Percentiles rank a stretch among this genome's conserved stretches.
Evolutionary conservation across 176 grass and related monocot species (phyloP).

Genomic region (Avena sativa): DNA sequence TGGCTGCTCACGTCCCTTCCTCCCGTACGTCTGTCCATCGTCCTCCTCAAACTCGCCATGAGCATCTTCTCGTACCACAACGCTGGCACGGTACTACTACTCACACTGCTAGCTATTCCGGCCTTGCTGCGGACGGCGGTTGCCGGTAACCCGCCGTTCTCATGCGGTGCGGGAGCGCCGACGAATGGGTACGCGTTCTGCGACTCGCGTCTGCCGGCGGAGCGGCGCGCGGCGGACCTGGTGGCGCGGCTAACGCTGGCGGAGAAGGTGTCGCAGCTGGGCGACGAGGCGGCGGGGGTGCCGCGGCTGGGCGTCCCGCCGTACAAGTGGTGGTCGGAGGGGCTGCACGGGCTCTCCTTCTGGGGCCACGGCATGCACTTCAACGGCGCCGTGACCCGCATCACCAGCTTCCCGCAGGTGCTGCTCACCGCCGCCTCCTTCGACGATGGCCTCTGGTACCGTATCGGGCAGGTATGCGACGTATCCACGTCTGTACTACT

Average conservation of each 20-base stretch:
- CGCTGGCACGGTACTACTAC: neutral
- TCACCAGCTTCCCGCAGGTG: constrained; percentile 87
- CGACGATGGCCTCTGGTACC: constrained; percentile 64
- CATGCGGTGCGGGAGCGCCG: constrained; percentile 38
- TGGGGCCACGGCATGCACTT: constrained; percentile 63
- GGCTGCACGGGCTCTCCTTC: constrained; percentile 70
- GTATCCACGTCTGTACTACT: neutral
- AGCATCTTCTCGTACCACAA: neutral
- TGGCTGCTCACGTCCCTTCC: neutral
- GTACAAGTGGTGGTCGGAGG: constrained; percentile 89
- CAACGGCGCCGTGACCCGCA: constrained; percentile 32
- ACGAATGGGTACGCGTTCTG: constrained; percentile 42
- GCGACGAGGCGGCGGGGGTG: constrained; percentile 52
- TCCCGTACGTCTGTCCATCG: neutral
- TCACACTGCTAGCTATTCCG: neutral
- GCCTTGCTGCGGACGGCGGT: neutral
- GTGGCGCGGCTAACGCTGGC: constrained; percentile 56
- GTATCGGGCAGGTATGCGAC: constrained; percentile 65
- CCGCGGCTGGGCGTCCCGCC: constrained; percentile 58
- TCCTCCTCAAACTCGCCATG: constrained; percentile 11
- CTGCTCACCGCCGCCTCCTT: constrained; percentile 76
- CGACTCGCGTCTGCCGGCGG: neutral
- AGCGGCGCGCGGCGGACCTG: constrained; percentile 57
- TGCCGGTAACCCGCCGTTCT: constrained; percentile 47
- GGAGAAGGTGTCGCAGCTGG: constrained; percentile 71